Evolutionary conservation across 2,329 filamentous ascomycete genomes (phyloP).

Genomic region (Thelonectria discophora): DNA sequence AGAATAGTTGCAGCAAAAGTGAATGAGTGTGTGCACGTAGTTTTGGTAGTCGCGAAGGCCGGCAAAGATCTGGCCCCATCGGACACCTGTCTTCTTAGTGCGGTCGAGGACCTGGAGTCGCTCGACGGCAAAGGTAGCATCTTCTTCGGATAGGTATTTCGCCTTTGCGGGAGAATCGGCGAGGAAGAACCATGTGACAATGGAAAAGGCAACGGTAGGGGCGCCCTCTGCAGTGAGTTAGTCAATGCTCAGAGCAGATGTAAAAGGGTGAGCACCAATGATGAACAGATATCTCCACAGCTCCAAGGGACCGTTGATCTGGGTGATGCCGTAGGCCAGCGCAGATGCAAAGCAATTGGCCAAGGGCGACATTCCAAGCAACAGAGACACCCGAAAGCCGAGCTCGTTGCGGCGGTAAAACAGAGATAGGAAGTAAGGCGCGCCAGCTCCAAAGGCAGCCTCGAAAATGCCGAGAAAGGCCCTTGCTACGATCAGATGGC

Average conservation of each 20-base stretch:
- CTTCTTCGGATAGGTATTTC: slow-evolving; percentile 22
- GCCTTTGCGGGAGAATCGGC: slow-evolving; percentile 28
- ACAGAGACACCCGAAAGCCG: slow-evolving; percentile 26
- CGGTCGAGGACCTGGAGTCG: slow-evolving; percentile 19
- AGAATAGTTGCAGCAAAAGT: slow-evolving; percentile 36
- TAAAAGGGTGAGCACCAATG: slow-evolving; percentile 3
- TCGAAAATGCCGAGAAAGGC: slow-evolving; percentile 28
- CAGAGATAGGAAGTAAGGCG: slow-evolving; percentile 30
- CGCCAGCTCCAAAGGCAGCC: slow-evolving; percentile 32
- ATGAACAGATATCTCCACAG: slow-evolving; percentile 13
- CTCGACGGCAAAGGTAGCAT: slow-evolving; percentile 3
- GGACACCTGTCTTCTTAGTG: not conserved
- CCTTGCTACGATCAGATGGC: slow-evolving; percentile 18
- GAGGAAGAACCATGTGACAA: slow-evolving; percentile 28
- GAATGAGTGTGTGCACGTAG: slow-evolving; percentile 31
- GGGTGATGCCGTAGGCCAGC: slow-evolving; percentile 26
- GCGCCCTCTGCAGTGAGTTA: slow-evolving; percentile 22
- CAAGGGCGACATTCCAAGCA: slow-evolving; percentile 25
- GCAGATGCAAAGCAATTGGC: slow-evolving; percentile 28
- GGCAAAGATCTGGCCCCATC: slow-evolving; percentile 26
- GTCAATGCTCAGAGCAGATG: not conserved
- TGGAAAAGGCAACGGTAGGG: slow-evolving; percentile 17
- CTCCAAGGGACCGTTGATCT: slow-evolving; percentile 18
- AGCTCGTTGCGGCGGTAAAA: slow-evolving; percentile 28
- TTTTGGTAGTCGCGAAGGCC: slow-evolving; percentile 28